Base-by-base conservation (phyloP, 208 protist genomes). In the Crithidia acanthocephali region DNA sequence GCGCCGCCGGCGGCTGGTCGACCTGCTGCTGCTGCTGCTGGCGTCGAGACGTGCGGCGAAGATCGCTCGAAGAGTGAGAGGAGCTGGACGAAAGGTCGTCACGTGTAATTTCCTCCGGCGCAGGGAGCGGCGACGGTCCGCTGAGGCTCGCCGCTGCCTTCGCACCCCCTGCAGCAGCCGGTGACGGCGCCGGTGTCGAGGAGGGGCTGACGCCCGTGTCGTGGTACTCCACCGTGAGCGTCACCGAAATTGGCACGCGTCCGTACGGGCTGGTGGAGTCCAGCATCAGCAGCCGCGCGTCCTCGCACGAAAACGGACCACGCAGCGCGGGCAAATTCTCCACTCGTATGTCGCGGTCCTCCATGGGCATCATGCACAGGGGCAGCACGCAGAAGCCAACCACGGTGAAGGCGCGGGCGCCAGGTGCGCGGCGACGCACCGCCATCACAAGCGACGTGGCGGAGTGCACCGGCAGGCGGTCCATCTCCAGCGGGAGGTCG, bases 331-430 rank as follows among this genome's bases (percentile, higher is more conserved):
- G 92, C 32, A 96, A 68, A 66, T 95, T 86, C 74, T 95, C 89
- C 11, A 95, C 85, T 23, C 81, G 89, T 1, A 96, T 69, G 67
- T 94, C 88, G 44, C 87, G 77, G 67, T 96, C 82, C 62, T 90
- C 75, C 88, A 96, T 89, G 40, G 89, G 88, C 86, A 96, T 85
- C 67, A 96, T 81, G 73, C 89, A 96, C 25, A 96, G 79, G 25
- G 92, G 92, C 66, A 96, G 85, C 52, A 96, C 92, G 56, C 87
- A 90, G 79, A 94, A 95, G 58, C 92, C 92, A 37, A 94, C 57
- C 11, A 96, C 89, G 23, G 82, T 66, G 69, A 86, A 89, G 13
- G 56, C 28, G 9, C 58, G 40, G 37, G 79, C 66, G 8, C 72
- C 82, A 20, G 71, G 61, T 11, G 66, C 64, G 15, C 81, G 88